phyloP scores from a whole-genome alignment of 2,329 filamentous ascomycete species.

The Aureobasidium uvarum region DNA sequence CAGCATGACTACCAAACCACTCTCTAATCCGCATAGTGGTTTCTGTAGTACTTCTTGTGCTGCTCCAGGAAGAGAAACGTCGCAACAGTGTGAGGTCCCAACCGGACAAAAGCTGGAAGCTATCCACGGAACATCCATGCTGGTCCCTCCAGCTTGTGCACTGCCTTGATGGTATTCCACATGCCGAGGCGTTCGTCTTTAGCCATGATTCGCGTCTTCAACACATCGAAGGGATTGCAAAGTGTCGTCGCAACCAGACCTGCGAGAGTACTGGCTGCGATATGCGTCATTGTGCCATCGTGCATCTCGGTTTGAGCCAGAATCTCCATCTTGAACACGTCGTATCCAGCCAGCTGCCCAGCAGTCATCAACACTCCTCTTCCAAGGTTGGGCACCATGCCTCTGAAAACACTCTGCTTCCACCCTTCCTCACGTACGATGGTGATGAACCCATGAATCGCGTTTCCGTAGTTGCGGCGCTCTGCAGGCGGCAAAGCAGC shows the following conservation, averaged over 20 bases:
- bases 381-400: slow-evolving; percentile 77
- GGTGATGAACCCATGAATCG: slow-evolving; percentile 77
- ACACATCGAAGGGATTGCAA: slow-evolving; percentile 81
- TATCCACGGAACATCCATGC: slow-evolving; percentile 88
- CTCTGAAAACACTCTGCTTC: slow-evolving; percentile 71
- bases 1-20: background rate
- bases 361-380: slow-evolving; percentile 87
- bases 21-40: slow-evolving; percentile 13
- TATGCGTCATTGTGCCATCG: slow-evolving; percentile 73
- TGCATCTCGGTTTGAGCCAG: slow-evolving; percentile 63
- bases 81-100: slow-evolving; percentile 75
- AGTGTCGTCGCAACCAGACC: slow-evolving; percentile 82
- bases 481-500: slow-evolving; percentile 70
- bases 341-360: slow-evolving; percentile 79
- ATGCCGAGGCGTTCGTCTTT: slow-evolving; percentile 55
- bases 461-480: slow-evolving; percentile 85
- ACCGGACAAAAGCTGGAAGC: slow-evolving; percentile 71
- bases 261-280: slow-evolving; percentile 72
- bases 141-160: slow-evolving; percentile 68
- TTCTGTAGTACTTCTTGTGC: slow-evolving; percentile 74
- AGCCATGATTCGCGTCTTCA: slow-evolving; percentile 87
- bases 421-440: slow-evolving; percentile 84
- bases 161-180: slow-evolving; percentile 60
- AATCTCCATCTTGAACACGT: slow-evolving; percentile 72
- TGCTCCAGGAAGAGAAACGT: slow-evolving; percentile 85